Conservation (phyloP, 441 rosid genomes). For the Sinapis alba region DNA sequence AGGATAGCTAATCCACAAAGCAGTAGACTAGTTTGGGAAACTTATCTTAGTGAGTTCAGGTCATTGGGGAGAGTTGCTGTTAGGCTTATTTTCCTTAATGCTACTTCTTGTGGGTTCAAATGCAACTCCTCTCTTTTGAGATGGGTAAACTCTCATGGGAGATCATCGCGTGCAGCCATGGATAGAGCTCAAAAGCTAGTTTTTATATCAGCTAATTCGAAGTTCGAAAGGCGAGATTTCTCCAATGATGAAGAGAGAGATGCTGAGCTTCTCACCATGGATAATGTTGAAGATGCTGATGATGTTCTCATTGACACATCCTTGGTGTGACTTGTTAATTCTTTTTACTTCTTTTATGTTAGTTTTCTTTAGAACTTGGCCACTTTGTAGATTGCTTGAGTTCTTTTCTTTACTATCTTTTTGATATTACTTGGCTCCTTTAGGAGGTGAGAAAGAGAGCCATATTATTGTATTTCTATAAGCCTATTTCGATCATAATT, state of each 20-base stretch:
- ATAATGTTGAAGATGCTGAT: conserved; percentile 74
- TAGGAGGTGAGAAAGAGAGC: conserved; percentile 24
- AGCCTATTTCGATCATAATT: conserved; percentile 11
- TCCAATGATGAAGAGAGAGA: conserved; percentile 81
- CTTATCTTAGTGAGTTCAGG: conserved; percentile 85
- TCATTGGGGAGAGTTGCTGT: conserved; percentile 90
- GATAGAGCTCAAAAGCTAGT: conserved; percentile 80
- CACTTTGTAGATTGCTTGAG: conserved; percentile 31
- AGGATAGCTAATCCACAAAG: conserved; percentile 81
- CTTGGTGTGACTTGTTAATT: conserved; percentile 48
- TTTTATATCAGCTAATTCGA: conserved; percentile 81
- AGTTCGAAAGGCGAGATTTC: conserved; percentile 74
- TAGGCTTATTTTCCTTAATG: conserved; percentile 90
- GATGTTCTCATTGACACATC: conserved; percentile 84
- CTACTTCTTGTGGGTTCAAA: conserved; percentile 83
- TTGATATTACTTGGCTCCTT: conserved; percentile 21
- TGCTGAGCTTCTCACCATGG: conserved; percentile 72
- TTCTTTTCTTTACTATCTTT: conserved; percentile 22
- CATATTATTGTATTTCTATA: conserved; percentile 22
- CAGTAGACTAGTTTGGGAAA: conserved; percentile 97
- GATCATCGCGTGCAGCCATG: conserved; percentile 53
- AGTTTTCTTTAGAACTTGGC: conserved; percentile 17
- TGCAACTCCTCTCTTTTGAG: conserved; percentile 75
- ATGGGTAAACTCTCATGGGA: conserved; percentile 72
- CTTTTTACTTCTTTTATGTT: not conserved